Evolutionary conservation across 2,329 filamentous ascomycete species (phyloP), one percentile per base, ranked within the genome.

Genomic region (Cytospora schulzeri): DNA sequence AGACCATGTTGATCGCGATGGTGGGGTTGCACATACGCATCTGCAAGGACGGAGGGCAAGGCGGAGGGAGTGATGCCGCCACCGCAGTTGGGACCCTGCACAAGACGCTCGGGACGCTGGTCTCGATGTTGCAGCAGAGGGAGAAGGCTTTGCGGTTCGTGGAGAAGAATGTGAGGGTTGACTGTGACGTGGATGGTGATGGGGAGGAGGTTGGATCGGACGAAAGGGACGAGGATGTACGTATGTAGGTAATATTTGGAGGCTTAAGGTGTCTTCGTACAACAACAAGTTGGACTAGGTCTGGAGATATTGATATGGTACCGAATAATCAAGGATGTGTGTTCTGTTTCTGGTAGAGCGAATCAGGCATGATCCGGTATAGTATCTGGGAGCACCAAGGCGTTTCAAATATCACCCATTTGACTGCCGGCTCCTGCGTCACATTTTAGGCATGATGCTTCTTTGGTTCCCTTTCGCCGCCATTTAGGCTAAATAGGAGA

Each of bases 101-200:
- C 33, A 60, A 54, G 51, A 60, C 33, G 8, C 61, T 64, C 11
- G 56, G 60, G 22, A 53, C 41, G 41, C 28, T 63, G 17, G 33
- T 64, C 2, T 57, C 52, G 15, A n/a, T 53, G 52, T 22, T 63
- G 45, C 56, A 66, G 45, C 52, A 63, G 52, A 57, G 64, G 28
- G 57, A 57, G 19, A 60, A 19, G 29, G 56, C 50, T 15, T 5
- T 57, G 33, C 28, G 5, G 22, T 62, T 41, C 15, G 38, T 56
- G 17, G 52, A 50, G 52, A 41, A 22, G 52, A 50, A 50, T 8
- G n/a, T 45, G 15, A 9, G 24, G 2, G 17, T 24, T 31, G 22
- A 48, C 12, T n/a, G 9, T 11, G n/a, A 48, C 19, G 22, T 12
- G 22, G 11, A 24, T 24, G 50, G 31, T 12, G 17, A 2, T 53